Evolutionary conservation across 1,284 basidiomycete species (phyloP).

Genomic region (Rhodotorula sp.): DNA sequence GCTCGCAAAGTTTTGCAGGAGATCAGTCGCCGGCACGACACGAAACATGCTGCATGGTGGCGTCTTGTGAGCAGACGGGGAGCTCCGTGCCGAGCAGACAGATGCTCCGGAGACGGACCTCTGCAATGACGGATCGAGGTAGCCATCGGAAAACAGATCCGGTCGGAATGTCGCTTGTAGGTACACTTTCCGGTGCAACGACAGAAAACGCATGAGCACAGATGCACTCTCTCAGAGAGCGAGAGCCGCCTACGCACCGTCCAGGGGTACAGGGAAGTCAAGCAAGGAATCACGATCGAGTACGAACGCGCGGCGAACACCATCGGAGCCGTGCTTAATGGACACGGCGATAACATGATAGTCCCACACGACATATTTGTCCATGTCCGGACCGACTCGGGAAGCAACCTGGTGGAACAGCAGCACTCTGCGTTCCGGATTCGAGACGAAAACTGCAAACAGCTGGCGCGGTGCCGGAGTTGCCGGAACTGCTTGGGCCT

Average conservation of each 20-base stretch:
- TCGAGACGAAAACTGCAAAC: conserved; percentile 66
- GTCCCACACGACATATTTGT: conserved; percentile 63
- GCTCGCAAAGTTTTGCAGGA: conserved; percentile 66
- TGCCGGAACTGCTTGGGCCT: conserved; percentile 45
- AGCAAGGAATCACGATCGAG: conserved; percentile 64
- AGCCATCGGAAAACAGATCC: conserved; percentile 28
- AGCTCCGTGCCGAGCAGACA: not conserved
- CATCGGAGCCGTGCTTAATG: not conserved
- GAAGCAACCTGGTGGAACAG: conserved; percentile 63
- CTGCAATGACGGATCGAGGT: conserved; percentile 18
- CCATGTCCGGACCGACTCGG: conserved; percentile 38
- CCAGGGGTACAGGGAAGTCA: conserved; percentile 58
- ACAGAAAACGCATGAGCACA: not conserved
- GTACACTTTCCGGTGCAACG: conserved; percentile 56
- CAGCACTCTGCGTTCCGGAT: conserved; percentile 60
- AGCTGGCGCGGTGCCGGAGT: conserved; percentile 33
- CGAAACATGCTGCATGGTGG: conserved; percentile 50
- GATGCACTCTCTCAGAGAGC: conserved; percentile 15
- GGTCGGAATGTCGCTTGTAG: conserved; percentile 58
- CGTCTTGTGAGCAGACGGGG: too few species aligned
- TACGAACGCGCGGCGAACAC: conserved; percentile 10
- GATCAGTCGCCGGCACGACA: conserved; percentile 58
- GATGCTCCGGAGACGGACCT: not conserved
- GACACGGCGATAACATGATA: conserved; percentile 66
- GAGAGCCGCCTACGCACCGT: conserved; percentile 54